Base-by-base conservation (phyloP, 176 grass and related monocot genomes). In the Phoenix roebelenii region DNA sequence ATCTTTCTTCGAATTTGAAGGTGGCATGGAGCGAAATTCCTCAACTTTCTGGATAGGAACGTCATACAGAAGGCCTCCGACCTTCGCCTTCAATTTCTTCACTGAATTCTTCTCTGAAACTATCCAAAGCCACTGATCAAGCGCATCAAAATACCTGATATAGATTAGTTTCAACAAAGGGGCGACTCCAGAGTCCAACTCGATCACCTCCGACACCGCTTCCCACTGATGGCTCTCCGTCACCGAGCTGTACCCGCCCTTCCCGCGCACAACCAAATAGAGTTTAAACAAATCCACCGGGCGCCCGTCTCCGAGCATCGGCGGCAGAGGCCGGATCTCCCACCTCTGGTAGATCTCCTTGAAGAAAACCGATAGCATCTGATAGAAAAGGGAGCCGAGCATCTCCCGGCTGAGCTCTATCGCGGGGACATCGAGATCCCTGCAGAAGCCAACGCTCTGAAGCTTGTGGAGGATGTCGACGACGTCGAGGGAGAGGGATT, bases 361-460 rank as follows among this genome's bases (percentile, higher is more conserved):
- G 55, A 76, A 71, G 65, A 89, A 89, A 48, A 35, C 52, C 22
- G 65, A 66, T 26, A 89, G 56, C 32, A 89, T 57, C 51, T 60
- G 51, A 16, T 89, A 73, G 73, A 89, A 89, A 35, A 73, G 57
- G 1, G 25, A 14, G 16, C 28, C 54, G 26, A 16, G 19, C 26
- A 18, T 67, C 68, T 79, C 76, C 7, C 25, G 29, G 65, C 55
- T 25, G n/a, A 63, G 30, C 15, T 54, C 76, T 15, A 15, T 30
- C 22, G 48, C 52, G 32, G 80, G 51, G 26, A 83, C 57, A 32
- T 59, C 25, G 23, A 83, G 64, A 55, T 49, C 55, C 16, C 64
- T 57, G 56, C 85, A 88, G 50, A 88, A 88, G 22, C 85, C 80
- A 5, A 83, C 18, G 44, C 60, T 70, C 23, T 77, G 80, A 18